Evolutionary conservation across 164 flowering plant species (phyloP), one percentile per base, ranked within the genome.

Genomic region (Stephania japonica): DNA sequence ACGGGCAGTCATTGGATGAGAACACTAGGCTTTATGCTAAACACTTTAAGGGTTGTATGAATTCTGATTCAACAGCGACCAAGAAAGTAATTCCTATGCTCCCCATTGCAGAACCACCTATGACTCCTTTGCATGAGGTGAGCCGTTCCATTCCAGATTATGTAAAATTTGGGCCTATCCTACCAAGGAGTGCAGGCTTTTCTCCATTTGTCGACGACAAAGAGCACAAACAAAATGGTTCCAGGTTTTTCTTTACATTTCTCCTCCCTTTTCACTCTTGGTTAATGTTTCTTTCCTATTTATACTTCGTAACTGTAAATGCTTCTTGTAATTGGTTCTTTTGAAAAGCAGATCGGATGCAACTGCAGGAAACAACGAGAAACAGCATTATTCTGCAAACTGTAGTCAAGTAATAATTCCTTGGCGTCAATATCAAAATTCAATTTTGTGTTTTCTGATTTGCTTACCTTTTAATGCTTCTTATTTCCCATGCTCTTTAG

Each of bases 81-180:
- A 87, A 80, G 83, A 88, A 79, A 79, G 81, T 76, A 73, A 74
- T 83, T 63, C 91, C 93, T 27, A 88, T 91, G 93, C 66, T 89
- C 66, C 96, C 96, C 11, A 91, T 91, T 71, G 93, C 90, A 24
- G 93, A 91, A 75, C 90, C 96, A 26, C 96, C 96, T 13, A 84
- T 86, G 90, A 89, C 93, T 72, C 91, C 93, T 64, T 70, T 88
- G 78, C 93, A 81, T 75, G 93, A 91, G 74, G 80, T 91, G 67
- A 88, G 93, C 82, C 72, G 80, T 42, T 82, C 85, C 0, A 84
- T 91, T 78, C 96, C 91, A 44, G 89, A 91, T 80, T 87, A 77
- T 72, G 89, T 91, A 18, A 88, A 86, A 76, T 91, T 91, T 74
- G 93, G 96, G 67, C 96, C 96, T 26, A 86, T 91, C 72, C 80